Conservation (phyloP, 208 protist species). For the Trypanosoma caninum region DNA sequence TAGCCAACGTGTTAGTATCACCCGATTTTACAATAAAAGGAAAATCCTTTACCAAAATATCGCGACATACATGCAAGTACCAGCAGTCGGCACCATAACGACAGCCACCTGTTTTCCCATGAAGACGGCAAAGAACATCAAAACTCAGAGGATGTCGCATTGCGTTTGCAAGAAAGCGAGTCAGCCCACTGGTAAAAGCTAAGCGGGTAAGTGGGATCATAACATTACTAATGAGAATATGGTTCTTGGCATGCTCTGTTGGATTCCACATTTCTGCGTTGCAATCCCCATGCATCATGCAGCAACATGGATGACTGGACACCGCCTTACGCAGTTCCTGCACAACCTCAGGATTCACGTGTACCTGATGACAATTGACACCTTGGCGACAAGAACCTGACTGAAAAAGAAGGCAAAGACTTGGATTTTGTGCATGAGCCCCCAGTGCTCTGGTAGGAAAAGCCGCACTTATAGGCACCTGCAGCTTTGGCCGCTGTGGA, state of each 20-base stretch:
- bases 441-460: constrained; percentile 54
- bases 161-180: constrained; percentile 41
- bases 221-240: constrained; percentile 12
- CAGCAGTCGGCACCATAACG: constrained; percentile 83
- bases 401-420: constrained; percentile 79
- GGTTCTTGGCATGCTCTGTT: constrained; percentile 6
- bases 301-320: constrained; percentile 69
- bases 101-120: constrained; percentile 61
- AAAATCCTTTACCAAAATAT: constrained; percentile 31
- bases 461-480: constrained; percentile 54
- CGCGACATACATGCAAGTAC: constrained; percentile 80
- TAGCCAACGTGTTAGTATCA: background rate
- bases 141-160: constrained; percentile 27
- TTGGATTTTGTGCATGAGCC: constrained; percentile 47
- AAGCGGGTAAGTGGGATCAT: constrained; percentile 39
- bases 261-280: constrained; percentile 38
- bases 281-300: constrained; percentile 61
- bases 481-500: constrained; percentile 68
- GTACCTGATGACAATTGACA: constrained; percentile 71
- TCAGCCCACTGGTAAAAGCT: constrained; percentile 65
- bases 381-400: constrained; percentile 61
- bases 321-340: constrained; percentile 46
- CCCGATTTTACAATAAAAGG: background rate
- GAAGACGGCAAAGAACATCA: constrained; percentile 58
- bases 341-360: constrained; percentile 58